phyloP scores from a whole-genome alignment of 2,329 filamentous ascomycete genomes.

The Dothidotthia symphoricarpi region DNA sequence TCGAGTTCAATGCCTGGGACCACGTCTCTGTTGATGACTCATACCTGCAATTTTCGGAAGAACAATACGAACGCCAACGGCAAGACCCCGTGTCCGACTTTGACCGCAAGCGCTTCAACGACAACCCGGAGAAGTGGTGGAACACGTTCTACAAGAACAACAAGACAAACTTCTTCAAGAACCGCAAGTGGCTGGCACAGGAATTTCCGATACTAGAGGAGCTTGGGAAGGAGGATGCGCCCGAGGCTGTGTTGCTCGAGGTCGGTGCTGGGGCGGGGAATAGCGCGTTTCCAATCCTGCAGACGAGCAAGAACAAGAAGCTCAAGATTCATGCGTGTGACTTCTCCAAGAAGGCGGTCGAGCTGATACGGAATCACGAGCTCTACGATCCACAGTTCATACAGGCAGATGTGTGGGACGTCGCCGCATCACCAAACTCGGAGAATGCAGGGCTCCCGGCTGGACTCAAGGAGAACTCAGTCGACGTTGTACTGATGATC shows the following conservation, averaged over 20 bases:
- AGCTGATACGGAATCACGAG: constrained; percentile 81
- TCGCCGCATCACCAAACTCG: constrained; percentile 53
- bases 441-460: constrained; percentile 64
- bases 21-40: constrained; percentile 90
- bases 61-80: constrained; percentile 82
- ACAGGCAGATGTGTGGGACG: constrained; percentile 94
- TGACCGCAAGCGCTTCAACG: constrained; percentile 88
- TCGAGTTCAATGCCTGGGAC: constrained; percentile 98
- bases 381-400: constrained; percentile 71
- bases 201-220: constrained; percentile 88
- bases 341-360: constrained; percentile 91
- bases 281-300: constrained; percentile 87
- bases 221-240: constrained; percentile 68
- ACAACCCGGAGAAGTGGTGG: constrained; percentile 93
- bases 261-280: constrained; percentile 96
- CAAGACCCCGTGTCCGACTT: constrained; percentile 86
- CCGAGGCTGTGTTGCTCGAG: constrained; percentile 72
- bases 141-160: constrained; percentile 98
- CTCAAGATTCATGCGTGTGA: constrained; percentile 91
- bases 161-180: constrained; percentile 96
- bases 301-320: constrained; percentile 76
- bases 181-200: constrained; percentile 94
- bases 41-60: constrained; percentile 81
- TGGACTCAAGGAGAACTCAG: constrained; percentile 70
- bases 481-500: constrained; percentile 90